Percentiles rank a stretch among this genome's conserved stretches.
These are phyloP conservation scores for Sclerotinia trifoliorum DNA, from an alignment of 2,329 filamentous ascomycete species.

Conservation along the genomic window DNA sequence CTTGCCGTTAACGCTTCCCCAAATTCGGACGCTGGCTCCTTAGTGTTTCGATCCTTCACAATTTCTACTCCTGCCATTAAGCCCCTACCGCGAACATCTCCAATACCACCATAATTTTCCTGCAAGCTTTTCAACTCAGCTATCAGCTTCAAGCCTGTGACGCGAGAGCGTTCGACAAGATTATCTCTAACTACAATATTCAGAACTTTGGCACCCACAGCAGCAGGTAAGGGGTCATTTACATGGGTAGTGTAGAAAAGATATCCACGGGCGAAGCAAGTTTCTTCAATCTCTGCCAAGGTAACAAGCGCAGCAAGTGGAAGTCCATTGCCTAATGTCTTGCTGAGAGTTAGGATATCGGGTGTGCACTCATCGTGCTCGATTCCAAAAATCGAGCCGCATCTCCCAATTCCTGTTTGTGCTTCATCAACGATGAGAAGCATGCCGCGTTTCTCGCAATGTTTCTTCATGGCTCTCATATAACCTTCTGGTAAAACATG, in stretches of 20 bases:
- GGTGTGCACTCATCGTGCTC: conserved; percentile 54
- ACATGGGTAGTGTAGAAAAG: conserved; percentile 61
- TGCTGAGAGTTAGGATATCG: conserved; percentile 59
- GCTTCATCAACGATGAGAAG: conserved; percentile 60
- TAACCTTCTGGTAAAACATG: conserved; percentile 59
- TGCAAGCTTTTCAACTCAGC: conserved; percentile 47
- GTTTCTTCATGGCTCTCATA: conserved; percentile 52
- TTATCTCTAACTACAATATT: conserved; percentile 59
- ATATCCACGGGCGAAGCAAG: conserved; percentile 50
- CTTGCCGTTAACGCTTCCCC: conserved; percentile 48
- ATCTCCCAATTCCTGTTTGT: conserved; percentile 57
- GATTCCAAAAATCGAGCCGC: conserved; percentile 59
- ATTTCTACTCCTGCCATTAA: conserved; percentile 60
- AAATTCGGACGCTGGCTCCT: conserved; percentile 47
- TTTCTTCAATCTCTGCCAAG: conserved; percentile 51
- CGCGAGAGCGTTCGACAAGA: conserved; percentile 48
- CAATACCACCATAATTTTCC: conserved; percentile 57
- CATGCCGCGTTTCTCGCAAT: conserved; percentile 56
- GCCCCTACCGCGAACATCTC: conserved; percentile 59
- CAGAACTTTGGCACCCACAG: conserved; percentile 60
- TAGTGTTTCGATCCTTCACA: conserved; percentile 50
- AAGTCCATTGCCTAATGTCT: conserved; percentile 60
- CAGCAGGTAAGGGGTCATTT: conserved; percentile 60
- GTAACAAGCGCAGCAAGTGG: conserved; percentile 59
- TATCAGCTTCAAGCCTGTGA: conserved; percentile 51